Percentiles rank a stretch among this genome's conserved stretches.
Conservation (phyloP, 305 asterid genomes). For the Solanum hybrid region DNA sequence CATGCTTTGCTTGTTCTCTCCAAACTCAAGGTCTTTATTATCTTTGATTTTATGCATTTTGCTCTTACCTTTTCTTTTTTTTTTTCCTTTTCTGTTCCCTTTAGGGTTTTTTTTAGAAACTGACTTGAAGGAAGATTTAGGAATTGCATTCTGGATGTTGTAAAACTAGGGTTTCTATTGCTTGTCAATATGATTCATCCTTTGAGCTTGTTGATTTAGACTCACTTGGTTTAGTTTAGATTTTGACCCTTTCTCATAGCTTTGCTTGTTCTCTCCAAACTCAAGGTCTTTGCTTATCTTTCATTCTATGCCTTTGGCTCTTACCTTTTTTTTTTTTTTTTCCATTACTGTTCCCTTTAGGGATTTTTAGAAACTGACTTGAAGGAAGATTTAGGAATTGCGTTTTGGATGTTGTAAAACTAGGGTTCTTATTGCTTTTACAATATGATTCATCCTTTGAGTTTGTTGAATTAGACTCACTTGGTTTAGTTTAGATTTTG, state of each 20-base stretch:
- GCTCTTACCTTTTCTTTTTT: background rate
- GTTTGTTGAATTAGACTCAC: background rate
- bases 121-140: background rate
- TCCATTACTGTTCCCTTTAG: background rate
- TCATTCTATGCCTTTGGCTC: background rate
- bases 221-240: background rate
- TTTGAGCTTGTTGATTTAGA: background rate
- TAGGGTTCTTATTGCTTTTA: background rate
- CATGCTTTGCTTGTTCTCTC: constrained; percentile 62
- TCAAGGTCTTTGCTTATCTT: constrained; percentile 39
- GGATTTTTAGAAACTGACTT: background rate
- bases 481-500: background rate
- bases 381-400: background rate
- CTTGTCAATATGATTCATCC: background rate
- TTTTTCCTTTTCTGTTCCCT: background rate
- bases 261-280: constrained; percentile 41
- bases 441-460: background rate
- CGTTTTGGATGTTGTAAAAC: background rate
- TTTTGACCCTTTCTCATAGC: background rate
- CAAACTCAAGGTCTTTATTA: constrained; percentile 50
- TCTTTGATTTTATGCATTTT: background rate
- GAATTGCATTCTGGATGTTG: background rate
- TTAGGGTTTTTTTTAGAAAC: background rate
- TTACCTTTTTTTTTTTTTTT: background rate
- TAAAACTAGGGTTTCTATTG: background rate